A percentile compares a stretch with the other conserved stretches of the same genome.
phyloP scores from a whole-genome alignment of 1,139 yeast genomes.

The Blastobotrys aristatus region DNA sequence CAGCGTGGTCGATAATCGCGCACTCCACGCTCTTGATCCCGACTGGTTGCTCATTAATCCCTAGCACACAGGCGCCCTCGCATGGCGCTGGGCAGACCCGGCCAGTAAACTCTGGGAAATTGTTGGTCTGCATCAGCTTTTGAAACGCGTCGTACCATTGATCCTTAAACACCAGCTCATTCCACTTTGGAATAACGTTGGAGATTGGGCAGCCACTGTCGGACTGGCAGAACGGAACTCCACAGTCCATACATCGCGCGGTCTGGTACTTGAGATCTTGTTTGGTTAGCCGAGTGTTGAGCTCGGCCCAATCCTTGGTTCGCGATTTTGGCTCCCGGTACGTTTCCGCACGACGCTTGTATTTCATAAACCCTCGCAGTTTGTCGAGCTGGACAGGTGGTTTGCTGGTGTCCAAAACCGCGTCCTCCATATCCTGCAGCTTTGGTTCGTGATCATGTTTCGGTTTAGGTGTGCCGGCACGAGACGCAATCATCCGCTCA shows the following conservation, averaged over 20 bases:
- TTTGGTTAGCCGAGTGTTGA: slow-evolving; percentile 73
- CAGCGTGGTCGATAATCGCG: slow-evolving; percentile 93
- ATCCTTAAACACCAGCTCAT: slow-evolving; percentile 90
- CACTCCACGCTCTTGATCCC: slow-evolving; percentile 96
- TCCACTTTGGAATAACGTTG: slow-evolving; percentile 96
- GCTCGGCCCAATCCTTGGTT: slow-evolving; percentile 88
- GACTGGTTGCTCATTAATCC: slow-evolving; percentile 91
- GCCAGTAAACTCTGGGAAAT: slow-evolving; percentile 98
- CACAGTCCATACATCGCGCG: slow-evolving; percentile 99
- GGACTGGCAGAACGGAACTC: slow-evolving; percentile 97
- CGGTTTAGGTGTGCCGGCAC: slow-evolving; percentile 8
- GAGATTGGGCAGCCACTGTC: slow-evolving; percentile 98
- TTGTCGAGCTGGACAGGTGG: slow-evolving; percentile 59
- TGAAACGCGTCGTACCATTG: slow-evolving; percentile 94
- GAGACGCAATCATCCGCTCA: slow-evolving; percentile 22
- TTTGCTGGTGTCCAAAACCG: slow-evolving; percentile 63
- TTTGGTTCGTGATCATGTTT: slow-evolving; percentile 56
- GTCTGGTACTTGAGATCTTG: slow-evolving; percentile 88
- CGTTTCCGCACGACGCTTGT: slow-evolving; percentile 81
- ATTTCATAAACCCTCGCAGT: slow-evolving; percentile 87
- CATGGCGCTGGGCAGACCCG: slow-evolving; percentile 99
- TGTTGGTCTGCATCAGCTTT: slow-evolving; percentile 89
- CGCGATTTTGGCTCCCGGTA: slow-evolving; percentile 76
- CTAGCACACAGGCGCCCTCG: slow-evolving; percentile 96
- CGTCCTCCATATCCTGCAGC: slow-evolving; percentile 84